Base-by-base conservation (phyloP, 2,329 filamentous ascomycete genomes). In the Fusarium paranaense region DNA sequence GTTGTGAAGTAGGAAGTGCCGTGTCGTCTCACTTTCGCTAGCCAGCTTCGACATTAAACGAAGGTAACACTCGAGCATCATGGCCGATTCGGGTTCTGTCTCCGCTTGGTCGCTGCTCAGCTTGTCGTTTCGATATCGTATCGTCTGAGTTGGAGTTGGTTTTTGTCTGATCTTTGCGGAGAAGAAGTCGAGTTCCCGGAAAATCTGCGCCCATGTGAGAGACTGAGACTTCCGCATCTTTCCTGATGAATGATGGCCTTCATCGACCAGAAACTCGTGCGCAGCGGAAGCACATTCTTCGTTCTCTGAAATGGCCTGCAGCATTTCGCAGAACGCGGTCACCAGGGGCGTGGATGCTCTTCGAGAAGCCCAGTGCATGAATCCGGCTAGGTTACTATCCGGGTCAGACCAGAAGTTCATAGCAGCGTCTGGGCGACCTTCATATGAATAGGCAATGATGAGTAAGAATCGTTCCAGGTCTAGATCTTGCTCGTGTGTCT, bases 331-430 rank as follows among this genome's bases (percentile, higher is more conserved):
- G 78, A 98, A 99, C 14, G 96, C 95, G 70, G 95, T 97, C 68
- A 97, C 95, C 27, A 98, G 89, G n/a, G 97, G 97, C 0, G 97
- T 98, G 0, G 97, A 98, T 70, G 97, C 95, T 77, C 97, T 90
- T 76, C 95, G 93, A 5, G 97, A 98, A n/a, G 95, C 94, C 97
- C 97, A 99, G 73, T 97, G 94, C 81, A 99, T 88, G 80, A 99
- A 99, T 0, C 97, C 97, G 72, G 95, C 94, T 35, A 99, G 86
- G 76, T 98, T 98, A 79, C 95, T 95, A 78, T 99, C 97, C 2
- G 93, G 91, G 79, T 98, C 95, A 35, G 90, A 90, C 97, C 97
- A 99, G 76, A 98, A 98, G 54, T 92, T 93, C 78, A 94, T 91
- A 11, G 95, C 94, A 30, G 95, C 93, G 61, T 98, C 94, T 18